Conservation (phyloP, 1,284 basidiomycete species). For the Rugosomyces carneus region DNA sequence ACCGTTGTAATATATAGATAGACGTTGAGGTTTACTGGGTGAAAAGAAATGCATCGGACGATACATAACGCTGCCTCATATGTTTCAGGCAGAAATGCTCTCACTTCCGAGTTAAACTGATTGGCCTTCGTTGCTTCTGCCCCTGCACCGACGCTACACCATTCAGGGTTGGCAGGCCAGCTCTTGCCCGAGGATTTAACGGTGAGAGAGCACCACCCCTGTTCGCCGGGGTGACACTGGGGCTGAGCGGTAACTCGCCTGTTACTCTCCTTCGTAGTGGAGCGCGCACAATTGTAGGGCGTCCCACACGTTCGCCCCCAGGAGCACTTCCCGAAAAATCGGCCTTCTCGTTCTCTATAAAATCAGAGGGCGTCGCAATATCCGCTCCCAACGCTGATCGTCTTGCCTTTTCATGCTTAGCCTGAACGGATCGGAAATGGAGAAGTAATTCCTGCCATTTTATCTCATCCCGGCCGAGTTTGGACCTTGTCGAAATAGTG, state of each 20-base stretch:
- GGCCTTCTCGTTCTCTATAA: constrained; percentile 36
- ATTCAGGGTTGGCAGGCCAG: constrained; percentile 27
- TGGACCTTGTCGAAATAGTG: constrained; percentile 53
- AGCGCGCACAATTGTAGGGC: constrained; percentile 31
- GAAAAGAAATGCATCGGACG: too few species aligned
- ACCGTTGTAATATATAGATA: too few species aligned
- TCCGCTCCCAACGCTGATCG: constrained; percentile 59
- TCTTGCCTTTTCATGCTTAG: constrained; percentile 82
- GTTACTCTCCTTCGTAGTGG: constrained; percentile 53
- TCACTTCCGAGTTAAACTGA: constrained; percentile 39
- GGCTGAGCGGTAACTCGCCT: constrained; percentile 34
- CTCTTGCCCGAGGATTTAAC: constrained; percentile 63
- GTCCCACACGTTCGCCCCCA: constrained; percentile 22
- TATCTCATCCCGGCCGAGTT: constrained; percentile 80
- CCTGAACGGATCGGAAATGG: constrained; percentile 82
- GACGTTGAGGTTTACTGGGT: too few species aligned
- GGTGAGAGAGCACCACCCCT: constrained; percentile 53
- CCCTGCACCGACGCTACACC: constrained; percentile 30
- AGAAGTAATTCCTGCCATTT: constrained; percentile 89
- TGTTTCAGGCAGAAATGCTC: not conserved
- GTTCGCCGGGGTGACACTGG: constrained; percentile 19
- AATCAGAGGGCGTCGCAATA: constrained; percentile 35
- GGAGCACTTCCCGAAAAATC: constrained; percentile 23
- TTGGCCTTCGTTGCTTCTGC: constrained; percentile 43
- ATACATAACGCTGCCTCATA: not conserved